phyloP scores from a whole-genome alignment of 1,284 basidiomycete species.

The Porogramme epimiltina region DNA sequence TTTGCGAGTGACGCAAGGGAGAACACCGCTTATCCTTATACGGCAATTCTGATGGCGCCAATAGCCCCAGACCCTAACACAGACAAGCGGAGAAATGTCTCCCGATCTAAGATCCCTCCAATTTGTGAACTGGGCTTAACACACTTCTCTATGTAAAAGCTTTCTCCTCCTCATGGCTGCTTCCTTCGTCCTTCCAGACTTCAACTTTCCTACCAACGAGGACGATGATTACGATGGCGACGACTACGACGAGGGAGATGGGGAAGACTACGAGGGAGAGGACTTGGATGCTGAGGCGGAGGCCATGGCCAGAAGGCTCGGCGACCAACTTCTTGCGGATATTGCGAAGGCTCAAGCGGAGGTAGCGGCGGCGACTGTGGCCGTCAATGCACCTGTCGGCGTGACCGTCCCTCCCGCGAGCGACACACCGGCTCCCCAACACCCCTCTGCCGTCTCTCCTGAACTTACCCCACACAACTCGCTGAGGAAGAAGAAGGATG shows the following conservation, averaged over 20 bases:
- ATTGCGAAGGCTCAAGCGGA: conserved; percentile 63
- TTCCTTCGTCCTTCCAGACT: conserved; percentile 18
- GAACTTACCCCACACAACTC: conserved; percentile 3
- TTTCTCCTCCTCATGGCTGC: conserved; percentile 6
- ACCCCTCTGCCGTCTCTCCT: conserved; percentile 6
- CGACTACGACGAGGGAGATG: conserved; percentile 44
- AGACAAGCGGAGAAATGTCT: not conserved
- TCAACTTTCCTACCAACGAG: conserved; percentile 7
- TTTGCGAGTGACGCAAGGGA: too few relatives aligned
- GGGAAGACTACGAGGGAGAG: conserved; percentile 50
- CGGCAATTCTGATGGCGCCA: too few relatives aligned
- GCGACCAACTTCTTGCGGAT: conserved; percentile 73
- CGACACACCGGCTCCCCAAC: conserved; percentile 19
- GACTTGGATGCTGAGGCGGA: conserved; percentile 73
- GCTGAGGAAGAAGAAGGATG: conserved; percentile 49
- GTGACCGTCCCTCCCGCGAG: not conserved
- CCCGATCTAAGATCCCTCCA: not conserved
- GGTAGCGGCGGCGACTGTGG: conserved; percentile 27
- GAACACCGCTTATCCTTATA: too few relatives aligned
- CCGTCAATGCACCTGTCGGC: not conserved
- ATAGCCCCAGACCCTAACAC: too few relatives aligned
- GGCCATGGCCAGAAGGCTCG: conserved; percentile 66
- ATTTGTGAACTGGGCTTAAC: not conserved
- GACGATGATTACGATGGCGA: conserved; percentile 25
- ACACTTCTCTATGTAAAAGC: too few relatives aligned